Percentiles rank a stretch among this genome's conserved stretches.
Evolutionary conservation across 192 early-diverging fungal species (phyloP).

Genomic region (Obelidium mucronatum): DNA sequence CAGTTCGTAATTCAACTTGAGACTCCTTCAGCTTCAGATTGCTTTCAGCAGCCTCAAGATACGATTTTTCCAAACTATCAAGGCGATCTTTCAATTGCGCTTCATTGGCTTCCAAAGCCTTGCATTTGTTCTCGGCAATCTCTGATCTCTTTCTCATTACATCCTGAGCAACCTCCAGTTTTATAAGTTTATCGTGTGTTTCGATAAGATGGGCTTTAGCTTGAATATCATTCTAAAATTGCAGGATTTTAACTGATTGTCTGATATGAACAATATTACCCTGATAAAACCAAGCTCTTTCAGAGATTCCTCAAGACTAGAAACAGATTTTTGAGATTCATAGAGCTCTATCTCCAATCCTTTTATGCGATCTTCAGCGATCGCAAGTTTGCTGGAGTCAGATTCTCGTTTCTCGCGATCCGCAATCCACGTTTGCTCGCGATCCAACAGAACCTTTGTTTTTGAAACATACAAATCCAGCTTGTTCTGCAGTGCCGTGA

Average conservation of each 20-base stretch:
- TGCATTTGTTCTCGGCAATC: conserved; percentile 51
- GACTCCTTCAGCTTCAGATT: conserved; percentile 42
- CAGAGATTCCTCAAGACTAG: background rate
- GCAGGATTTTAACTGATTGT: background rate
- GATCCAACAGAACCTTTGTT: conserved; percentile 45
- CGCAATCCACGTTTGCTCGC: conserved; percentile 48
- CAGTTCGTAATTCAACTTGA: conserved; percentile 40
- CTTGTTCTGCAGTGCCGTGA: conserved; percentile 38
- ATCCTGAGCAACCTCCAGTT: conserved; percentile 46
- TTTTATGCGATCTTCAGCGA: conserved; percentile 24
- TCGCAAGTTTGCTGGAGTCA: conserved; percentile 4
- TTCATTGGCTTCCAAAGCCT: conserved; percentile 32
- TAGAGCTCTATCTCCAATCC: conserved; percentile 21
- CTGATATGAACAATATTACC: conserved; percentile 6
- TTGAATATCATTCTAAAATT: conserved; percentile 33
- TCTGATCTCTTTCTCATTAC: conserved; percentile 47
- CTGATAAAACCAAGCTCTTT: background rate
- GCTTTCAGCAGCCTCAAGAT: conserved; percentile 51
- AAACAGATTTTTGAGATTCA: conserved; percentile 21
- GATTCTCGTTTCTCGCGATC: conserved; percentile 17
- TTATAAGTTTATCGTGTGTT: conserved; percentile 16
- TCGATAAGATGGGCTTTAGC: conserved; percentile 13
- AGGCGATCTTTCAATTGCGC: conserved; percentile 39
- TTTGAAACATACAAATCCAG: conserved; percentile 46
- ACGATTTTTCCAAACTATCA: conserved; percentile 41